Evolutionary conservation across 108 stramenopile species (phyloP), one percentile per base, ranked within the genome.

Genomic region (Cylindrotheca fusiformis): DNA sequence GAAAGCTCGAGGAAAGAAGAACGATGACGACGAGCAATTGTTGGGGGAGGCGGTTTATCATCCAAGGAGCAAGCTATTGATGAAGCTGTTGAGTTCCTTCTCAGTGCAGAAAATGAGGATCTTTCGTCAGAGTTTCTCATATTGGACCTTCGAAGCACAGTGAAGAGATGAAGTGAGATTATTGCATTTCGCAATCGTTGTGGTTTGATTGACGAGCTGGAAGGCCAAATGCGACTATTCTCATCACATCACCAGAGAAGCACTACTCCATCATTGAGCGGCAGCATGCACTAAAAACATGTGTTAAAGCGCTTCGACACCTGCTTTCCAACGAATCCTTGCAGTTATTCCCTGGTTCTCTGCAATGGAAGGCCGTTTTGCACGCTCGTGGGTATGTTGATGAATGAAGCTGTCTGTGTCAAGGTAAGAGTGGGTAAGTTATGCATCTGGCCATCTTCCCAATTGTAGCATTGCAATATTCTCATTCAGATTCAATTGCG

Each of bases 291-390:
- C 63, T 93, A 4, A 68, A 80, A 26, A 56, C 70, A n/a, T 54
- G 75, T 41, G 83, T 90, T 0, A 49, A 75, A 28, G 70, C 69
- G 21, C 72, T 93, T 0, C 77, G 81, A 19, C 88, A 88, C 65
- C 66, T 90, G 14, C 52, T 93, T 22, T 93, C 91, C 0, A 93
- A 93, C 41, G 91, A 93, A 57, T 74, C 95, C 31, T 76, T 99
- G 33, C 72, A 83, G 36, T 78, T 98, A 8, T 99, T 98, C 64
- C 97, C 97, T 8, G 98, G 98, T 54, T 98, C 97, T 67, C 74
- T 88, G 75, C 81, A 91, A 55, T 70, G 93, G 28, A 77, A 96
- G 60, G 65, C 77, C 2, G 83, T 98, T 27, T 85, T 99, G n/a
- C 60, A 76, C 53, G 72, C 79, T n/a, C 80, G 96, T 33, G 95